A percentile compares a stretch with the other conserved stretches of the same genome.
phyloP scores from a whole-genome alignment of 2,329 filamentous ascomycete species.

The Pseudogymnoascus sp. region DNA sequence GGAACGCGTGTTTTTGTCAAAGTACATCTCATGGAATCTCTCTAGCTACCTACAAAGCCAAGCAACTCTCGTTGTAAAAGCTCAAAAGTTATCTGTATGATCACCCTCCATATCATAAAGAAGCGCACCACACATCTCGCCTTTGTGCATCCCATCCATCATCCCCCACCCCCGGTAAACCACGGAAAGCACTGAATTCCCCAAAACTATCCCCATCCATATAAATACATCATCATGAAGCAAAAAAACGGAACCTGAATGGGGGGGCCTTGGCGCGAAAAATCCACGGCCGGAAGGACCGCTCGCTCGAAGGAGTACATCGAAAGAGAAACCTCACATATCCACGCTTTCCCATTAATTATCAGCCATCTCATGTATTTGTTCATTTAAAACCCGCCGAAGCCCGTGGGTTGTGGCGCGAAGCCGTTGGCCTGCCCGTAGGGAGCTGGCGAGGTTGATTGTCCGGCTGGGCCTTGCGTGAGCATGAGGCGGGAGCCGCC shows the following conservation, averaged over 20 bases:
- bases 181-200: conserved; percentile 30
- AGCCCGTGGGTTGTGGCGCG: conserved; percentile 80
- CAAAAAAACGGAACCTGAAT: conserved; percentile 2
- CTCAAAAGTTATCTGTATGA: not conserved
- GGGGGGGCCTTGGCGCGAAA: not conserved
- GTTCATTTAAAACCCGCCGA: conserved; percentile 43
- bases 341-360: conserved; percentile 5
- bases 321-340: conserved; percentile 2
- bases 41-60: conserved; percentile 8
- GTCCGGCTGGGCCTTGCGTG: conserved; percentile 69
- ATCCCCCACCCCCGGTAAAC: conserved; percentile 36
- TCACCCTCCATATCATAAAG: conserved; percentile 13
- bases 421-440: conserved; percentile 83
- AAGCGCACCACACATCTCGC: conserved; percentile 9
- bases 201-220: conserved; percentile 16
- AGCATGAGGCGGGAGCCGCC: conserved; percentile 88
- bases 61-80: not conserved
- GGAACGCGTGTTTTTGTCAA: not conserved
- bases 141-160: conserved; percentile 31
- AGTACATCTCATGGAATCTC: conserved; percentile 3
- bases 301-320: conserved; percentile 1
- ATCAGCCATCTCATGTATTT: conserved; percentile 10
- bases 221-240: conserved; percentile 8
- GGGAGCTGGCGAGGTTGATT: conserved; percentile 54
- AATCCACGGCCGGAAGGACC: not conserved